A percentile compares a stretch with the other conserved stretches of the same genome.
Evolutionary conservation across 805 yeast species (phyloP).

Genomic region (Kurtzmaniella fragi): DNA sequence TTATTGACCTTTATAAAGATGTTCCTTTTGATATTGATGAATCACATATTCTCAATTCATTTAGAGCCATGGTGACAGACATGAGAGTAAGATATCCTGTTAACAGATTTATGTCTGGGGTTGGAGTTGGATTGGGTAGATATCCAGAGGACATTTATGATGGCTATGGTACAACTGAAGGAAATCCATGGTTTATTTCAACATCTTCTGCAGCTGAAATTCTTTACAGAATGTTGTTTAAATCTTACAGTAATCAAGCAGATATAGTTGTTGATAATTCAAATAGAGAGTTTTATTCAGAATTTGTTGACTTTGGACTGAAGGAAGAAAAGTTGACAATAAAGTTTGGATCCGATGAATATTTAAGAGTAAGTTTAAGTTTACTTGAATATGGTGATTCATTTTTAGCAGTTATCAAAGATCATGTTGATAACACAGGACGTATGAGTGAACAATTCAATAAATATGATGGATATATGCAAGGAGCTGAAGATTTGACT

Average conservation of each 20-base stretch:
- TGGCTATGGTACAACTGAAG: constrained; percentile 66
- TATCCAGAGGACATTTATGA: constrained; percentile 91
- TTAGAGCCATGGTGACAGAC: constrained; percentile 55
- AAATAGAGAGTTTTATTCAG: constrained; percentile 23
- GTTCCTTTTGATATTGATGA: constrained; percentile 65
- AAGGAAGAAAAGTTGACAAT: constrained; percentile 19
- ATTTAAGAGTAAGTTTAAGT: constrained; percentile 38
- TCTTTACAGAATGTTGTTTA: constrained; percentile 49
- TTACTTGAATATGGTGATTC: constrained; percentile 61
- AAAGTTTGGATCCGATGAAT: constrained; percentile 39
- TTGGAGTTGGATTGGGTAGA: constrained; percentile 70
- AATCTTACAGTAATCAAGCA: constrained; percentile 29
- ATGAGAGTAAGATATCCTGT: constrained; percentile 78
- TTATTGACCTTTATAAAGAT: constrained; percentile 16
- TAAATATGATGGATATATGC: constrained; percentile 73
- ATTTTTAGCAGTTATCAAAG: constrained; percentile 53
- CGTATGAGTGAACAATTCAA: constrained; percentile 88
- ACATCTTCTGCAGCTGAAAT: constrained; percentile 68
- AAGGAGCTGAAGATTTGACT: constrained; percentile 82
- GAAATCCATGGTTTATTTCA: constrained; percentile 91
- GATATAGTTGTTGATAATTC: constrained; percentile 40
- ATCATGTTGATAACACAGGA: constrained; percentile 57
- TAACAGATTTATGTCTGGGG: constrained; percentile 46
- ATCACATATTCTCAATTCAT: constrained; percentile 54
- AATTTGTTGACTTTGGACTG: constrained; percentile 24